Evolutionary conservation across 1,139 yeast genomes (phyloP).

Genomic region (Dujonia santamariae): DNA sequence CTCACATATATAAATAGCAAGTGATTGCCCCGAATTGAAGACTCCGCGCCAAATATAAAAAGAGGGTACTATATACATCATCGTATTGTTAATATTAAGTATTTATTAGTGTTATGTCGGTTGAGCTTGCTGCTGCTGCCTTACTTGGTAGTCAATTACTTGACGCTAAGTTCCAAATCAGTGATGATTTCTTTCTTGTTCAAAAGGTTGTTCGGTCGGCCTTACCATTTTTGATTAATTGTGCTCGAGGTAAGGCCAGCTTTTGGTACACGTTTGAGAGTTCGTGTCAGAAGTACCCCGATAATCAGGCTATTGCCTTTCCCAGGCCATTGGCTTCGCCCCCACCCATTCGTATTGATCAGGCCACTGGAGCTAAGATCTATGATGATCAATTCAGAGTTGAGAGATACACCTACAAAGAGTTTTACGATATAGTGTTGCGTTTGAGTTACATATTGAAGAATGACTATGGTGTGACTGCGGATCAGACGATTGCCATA

Average conservation of each 20-base stretch:
- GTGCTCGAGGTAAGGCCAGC: slow-evolving; percentile 49
- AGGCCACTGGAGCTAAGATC: slow-evolving; percentile 27
- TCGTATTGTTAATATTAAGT: no score
- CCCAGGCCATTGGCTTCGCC: slow-evolving; percentile 51
- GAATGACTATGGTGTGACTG: slow-evolving; percentile 59
- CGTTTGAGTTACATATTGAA: slow-evolving; percentile 64
- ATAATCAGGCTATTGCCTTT: slow-evolving; percentile 56
- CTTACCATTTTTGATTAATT: slow-evolving; percentile 40
- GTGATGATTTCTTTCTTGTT: slow-evolving; percentile 51
- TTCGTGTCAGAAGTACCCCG: slow-evolving; percentile 48
- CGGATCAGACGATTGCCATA: slow-evolving; percentile 71
- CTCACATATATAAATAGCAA: no score
- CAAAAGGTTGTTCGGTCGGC: slow-evolving; percentile 41
- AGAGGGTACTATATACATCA: no score
- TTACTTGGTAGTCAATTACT: slow-evolving; percentile 43
- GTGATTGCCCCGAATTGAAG: no score
- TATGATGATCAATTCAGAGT: slow-evolving; percentile 56
- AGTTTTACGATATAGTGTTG: slow-evolving; percentile 64
- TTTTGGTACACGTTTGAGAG: slow-evolving; percentile 67
- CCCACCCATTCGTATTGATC: slow-evolving; percentile 25
- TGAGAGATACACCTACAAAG: slow-evolving; percentile 65
- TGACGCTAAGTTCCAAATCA: slow-evolving; percentile 50
- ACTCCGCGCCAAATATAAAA: no score
- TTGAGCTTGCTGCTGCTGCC: slow-evolving; percentile 46
- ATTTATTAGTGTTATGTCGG: no score